Evolutionary conservation across 192 early-diverging fungal genomes (phyloP), one percentile per base, ranked within the genome.

Genomic region (Podila verticillata): DNA sequence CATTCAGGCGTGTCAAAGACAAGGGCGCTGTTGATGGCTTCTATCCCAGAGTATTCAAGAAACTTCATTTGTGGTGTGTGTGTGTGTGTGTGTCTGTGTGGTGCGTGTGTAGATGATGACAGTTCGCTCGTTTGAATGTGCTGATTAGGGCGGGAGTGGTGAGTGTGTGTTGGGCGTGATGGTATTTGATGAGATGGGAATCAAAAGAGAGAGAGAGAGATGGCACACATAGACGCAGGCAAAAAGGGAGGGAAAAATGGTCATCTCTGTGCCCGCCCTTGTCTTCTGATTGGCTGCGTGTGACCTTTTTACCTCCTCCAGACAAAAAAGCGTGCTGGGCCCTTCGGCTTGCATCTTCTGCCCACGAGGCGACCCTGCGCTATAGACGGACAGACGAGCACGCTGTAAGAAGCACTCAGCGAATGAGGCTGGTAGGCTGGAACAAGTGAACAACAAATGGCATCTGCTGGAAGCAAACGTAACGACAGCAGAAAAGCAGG

Each of bases 1-100:
- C 90, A 91, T 83, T 99, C 96, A 48, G 93, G 88, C 31, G 93
- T 94, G 56, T 96, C 91, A 83, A 92, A 97, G 39, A 90, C 88
- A 28, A 99, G 89, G 10, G 86, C 91, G 66, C 90, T 89, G 84
- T 98, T 99, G 58, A 99, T 87, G 58, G 89, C 84, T 65, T 96
- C 95, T 64, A 99, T 89, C 17, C 90, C 85, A 35, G 91, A 87
- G 65, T 90, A 89, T 61, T 95, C 93, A 57, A 97, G 90, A 62
- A 93, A 97, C 85, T 97, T 97, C 96, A 97, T 97, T 28, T 59
- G 77, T 8, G 30, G 0, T 17, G 30, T n/a, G 63, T 39, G 29
- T 22, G 7, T 12, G 58, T 29, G 17, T 47, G 30, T 17, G 24
- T 49, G 49, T 22, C 51, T 58, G 3, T 26, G 44, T 17, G 29